Evolutionary conservation across 2,329 filamentous ascomycete species (phyloP).

Genomic region (Herpotrichia juniperi): DNA sequence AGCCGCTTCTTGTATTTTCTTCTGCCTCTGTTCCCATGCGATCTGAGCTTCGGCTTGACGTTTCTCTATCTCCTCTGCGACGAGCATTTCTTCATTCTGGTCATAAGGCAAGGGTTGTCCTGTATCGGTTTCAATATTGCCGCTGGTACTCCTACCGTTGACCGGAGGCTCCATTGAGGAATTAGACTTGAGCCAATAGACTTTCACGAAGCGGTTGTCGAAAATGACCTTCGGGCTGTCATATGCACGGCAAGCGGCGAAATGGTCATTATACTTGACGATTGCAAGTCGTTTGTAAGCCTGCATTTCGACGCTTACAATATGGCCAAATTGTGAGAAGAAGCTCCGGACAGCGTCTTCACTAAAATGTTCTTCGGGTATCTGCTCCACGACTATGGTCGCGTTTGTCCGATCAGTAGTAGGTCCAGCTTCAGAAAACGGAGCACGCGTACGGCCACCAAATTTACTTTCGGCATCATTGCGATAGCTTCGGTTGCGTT

Average conservation of each 20-base stretch:
- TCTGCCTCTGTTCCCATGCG: slow-evolving; percentile 68
- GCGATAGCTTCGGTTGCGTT: not conserved
- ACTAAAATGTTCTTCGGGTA: slow-evolving; percentile 72
- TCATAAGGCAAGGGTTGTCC: slow-evolving; percentile 30
- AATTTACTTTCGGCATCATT: slow-evolving; percentile 31
- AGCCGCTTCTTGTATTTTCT: slow-evolving; percentile 68
- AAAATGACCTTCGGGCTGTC: slow-evolving; percentile 81
- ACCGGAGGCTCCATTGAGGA: slow-evolving; percentile 7
- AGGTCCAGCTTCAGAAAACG: slow-evolving; percentile 70
- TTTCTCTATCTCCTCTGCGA: slow-evolving; percentile 71
- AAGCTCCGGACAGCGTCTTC: slow-evolving; percentile 71
- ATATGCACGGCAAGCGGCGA: slow-evolving; percentile 72
- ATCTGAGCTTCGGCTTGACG: slow-evolving; percentile 76
- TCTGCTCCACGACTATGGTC: slow-evolving; percentile 77
- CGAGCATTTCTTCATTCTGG: slow-evolving; percentile 61
- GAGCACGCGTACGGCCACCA: slow-evolving; percentile 48
- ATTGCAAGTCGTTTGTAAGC: slow-evolving; percentile 70
- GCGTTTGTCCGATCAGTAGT: slow-evolving; percentile 68
- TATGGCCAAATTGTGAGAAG: slow-evolving; percentile 74
- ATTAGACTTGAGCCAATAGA: slow-evolving; percentile 72
- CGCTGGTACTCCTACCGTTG: slow-evolving; percentile 7
- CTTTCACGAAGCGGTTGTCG: slow-evolving; percentile 84
- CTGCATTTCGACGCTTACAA: slow-evolving; percentile 69
- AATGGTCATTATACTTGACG: slow-evolving; percentile 71
- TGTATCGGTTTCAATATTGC: slow-evolving; percentile 12